Evolutionary conservation across 78 protist species (phyloP).

Genomic region (Dictyostelium citrinum): DNA sequence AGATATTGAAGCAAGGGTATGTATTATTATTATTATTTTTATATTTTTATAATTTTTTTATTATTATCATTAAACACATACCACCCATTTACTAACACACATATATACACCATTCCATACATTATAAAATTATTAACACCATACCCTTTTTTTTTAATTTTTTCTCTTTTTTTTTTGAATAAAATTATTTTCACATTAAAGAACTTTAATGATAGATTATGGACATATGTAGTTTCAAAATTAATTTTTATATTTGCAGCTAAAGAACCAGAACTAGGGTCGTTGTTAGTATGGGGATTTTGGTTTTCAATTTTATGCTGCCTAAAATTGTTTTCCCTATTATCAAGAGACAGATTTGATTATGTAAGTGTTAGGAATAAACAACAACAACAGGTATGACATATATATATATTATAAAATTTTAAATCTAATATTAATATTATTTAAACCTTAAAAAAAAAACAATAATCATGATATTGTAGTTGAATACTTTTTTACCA

Average conservation of each 20-base stretch:
- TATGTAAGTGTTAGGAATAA: constrained; percentile 49
- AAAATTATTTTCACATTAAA: neutral
- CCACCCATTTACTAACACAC: too few species aligned
- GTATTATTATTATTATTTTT: neutral
- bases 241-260: constrained; percentile 78
- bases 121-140: neutral
- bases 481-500: constrained; percentile 79
- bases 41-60: neutral
- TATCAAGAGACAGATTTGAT: constrained; percentile 83
- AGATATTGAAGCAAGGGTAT: constrained; percentile 68
- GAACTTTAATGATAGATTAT: constrained; percentile 76
- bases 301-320: constrained; percentile 77
- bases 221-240: constrained; percentile 62
- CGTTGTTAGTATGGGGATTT: constrained; percentile 70
- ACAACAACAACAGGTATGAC: neutral
- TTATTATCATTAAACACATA: neutral
- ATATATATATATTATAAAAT: neutral
- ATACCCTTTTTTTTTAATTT: neutral
- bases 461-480: neutral
- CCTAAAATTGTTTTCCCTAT: constrained; percentile 70
- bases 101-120: neutral
- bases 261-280: constrained; percentile 21
- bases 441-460: neutral
- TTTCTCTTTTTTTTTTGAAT: neutral
- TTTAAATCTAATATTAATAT: neutral